phyloP scores from a whole-genome alignment of 805 yeast genomes.

The Candida sanyiensis region DNA sequence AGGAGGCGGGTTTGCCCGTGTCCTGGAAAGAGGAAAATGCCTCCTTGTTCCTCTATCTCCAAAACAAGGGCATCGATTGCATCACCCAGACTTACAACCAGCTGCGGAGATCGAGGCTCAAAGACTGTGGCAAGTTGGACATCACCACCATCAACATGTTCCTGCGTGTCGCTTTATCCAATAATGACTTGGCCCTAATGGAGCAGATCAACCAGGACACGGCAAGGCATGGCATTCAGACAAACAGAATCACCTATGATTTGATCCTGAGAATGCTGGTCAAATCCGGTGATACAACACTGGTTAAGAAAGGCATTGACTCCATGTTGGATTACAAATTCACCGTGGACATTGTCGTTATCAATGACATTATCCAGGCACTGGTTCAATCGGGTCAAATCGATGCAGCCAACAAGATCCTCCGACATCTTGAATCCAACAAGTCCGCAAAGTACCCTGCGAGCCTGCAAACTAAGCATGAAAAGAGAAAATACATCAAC shows the following conservation, averaged over 20 bases:
- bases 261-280: background rate
- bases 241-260: constrained; percentile 7
- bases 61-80: background rate
- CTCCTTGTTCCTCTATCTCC: constrained; percentile 1
- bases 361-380: constrained; percentile 1
- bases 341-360: constrained; percentile 5
- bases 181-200: background rate
- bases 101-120: background rate
- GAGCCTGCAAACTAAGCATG: constrained; percentile 2
- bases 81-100: background rate
- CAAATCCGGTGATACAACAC: background rate
- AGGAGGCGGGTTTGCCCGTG: background rate
- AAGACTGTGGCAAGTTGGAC: background rate
- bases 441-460: background rate
- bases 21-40: constrained; percentile 11
- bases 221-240: background rate
- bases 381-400: constrained; percentile 2
- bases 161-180: constrained; percentile 1
- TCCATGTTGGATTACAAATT: constrained; percentile 1
- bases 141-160: constrained; percentile 8
- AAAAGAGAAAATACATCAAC: constrained; percentile 4
- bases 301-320: background rate
- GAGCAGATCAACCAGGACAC: constrained; percentile 3
- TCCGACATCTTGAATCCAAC: constrained; percentile 2
- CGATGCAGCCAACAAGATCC: background rate